These are phyloP conservation scores for Artemisia annua DNA, from an alignment of 129 eudicot species.

Conservation along the genomic window DNA sequence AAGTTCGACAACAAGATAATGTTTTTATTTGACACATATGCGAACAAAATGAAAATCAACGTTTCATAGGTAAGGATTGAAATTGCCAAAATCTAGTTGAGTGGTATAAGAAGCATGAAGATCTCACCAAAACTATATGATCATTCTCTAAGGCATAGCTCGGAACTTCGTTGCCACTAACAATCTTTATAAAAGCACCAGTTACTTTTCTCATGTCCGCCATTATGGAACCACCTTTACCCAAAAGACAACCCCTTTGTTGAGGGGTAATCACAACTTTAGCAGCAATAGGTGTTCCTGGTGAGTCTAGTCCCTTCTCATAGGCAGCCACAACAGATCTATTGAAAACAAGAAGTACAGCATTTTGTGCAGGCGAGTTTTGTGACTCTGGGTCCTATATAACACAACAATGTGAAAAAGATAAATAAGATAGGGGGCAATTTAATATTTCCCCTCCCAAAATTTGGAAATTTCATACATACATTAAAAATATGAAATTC, in stretches of 20 bases:
- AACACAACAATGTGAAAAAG: conserved; percentile 4
- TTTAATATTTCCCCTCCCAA: no score
- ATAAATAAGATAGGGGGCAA: no score
- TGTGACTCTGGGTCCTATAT: conserved; percentile 58
- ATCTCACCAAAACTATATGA: conserved; percentile 71
- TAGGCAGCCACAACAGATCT: conserved; percentile 46
- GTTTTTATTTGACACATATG: no score
- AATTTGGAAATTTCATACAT: no score
- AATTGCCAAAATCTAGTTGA: neutral
- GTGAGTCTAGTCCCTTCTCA: conserved; percentile 46
- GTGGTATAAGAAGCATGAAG: conserved; percentile 18
- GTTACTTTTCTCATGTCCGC: conserved; percentile 74
- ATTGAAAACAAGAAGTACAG: conserved; percentile 55
- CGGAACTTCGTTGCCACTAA: conserved; percentile 53
- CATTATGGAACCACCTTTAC: conserved; percentile 75
- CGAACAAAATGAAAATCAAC: no score
- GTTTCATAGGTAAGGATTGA: no score
- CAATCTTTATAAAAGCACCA: conserved; percentile 57
- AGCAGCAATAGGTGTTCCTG: conserved; percentile 44
- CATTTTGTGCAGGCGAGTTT: conserved; percentile 78
- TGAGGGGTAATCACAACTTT: conserved; percentile 45
- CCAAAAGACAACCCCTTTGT: conserved; percentile 80
- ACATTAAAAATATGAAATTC: no score
- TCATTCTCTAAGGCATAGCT: conserved; percentile 51
- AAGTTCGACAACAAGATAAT: no score